phyloP scores from a whole-genome alignment of 768 basidiomycete genomes.

The Auriscalpium vulgare region DNA sequence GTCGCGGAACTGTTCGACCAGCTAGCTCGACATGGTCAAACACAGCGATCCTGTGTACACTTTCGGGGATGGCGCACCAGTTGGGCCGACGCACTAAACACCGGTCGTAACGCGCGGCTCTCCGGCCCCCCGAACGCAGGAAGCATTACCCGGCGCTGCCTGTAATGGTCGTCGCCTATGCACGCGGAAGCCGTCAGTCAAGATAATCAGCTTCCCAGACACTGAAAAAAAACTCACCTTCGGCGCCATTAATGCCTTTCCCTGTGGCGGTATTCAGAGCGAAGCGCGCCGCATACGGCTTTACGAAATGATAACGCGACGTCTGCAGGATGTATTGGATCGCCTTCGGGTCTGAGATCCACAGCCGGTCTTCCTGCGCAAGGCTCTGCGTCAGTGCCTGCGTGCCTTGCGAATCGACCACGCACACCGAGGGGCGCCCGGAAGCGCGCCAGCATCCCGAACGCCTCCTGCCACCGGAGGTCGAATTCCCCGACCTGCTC shows the following conservation, averaged over 20 bases:
- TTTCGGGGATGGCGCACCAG: constrained; percentile 1
- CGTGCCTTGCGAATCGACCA: neutral
- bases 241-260: constrained; percentile 7
- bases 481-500: constrained; percentile 6
- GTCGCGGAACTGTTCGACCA: neutral
- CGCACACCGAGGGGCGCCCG: constrained; percentile 11
- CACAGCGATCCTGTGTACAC: neutral
- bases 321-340: constrained; percentile 11
- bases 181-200: neutral
- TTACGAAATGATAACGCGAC: constrained; percentile 8
- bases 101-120: constrained; percentile 1
- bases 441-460: constrained; percentile 5
- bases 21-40: neutral
- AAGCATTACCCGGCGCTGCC: constrained; percentile 5
- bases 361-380: constrained; percentile 4
- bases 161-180: constrained; percentile 6
- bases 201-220: neutral
- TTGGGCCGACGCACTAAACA: constrained; percentile 8
- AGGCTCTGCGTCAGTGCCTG: no score
- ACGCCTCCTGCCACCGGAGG: neutral
- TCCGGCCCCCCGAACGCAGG: constrained; percentile 6
- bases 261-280: constrained; percentile 8
- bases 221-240: neutral
- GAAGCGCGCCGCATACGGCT: constrained; percentile 12
- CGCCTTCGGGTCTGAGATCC: constrained; percentile 11